Base-by-base conservation (phyloP, 2,329 filamentous ascomycete species). In the Lecanicillium sp. region DNA sequence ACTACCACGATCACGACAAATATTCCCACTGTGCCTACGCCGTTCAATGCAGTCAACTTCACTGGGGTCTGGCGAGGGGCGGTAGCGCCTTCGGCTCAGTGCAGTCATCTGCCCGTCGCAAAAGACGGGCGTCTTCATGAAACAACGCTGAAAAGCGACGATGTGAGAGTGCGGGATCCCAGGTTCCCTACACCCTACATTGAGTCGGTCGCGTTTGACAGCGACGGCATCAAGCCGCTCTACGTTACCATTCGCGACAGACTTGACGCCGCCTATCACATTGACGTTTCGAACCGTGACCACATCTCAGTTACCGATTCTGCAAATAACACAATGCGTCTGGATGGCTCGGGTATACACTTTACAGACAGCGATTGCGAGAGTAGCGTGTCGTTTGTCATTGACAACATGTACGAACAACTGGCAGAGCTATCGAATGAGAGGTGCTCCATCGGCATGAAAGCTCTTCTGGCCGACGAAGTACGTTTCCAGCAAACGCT, bases 121-220 rank as follows among this genome's bases (percentile, higher is more conserved):
- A 46, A n/a, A 45, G 43, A 20, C 51, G 50, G 4, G 36, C 48
- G 9, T 37, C 49, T 11, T 39, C 51, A 16, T 45, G 59, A 28
- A 50, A 43, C 57, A 0, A 38, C 54, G 4, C 35, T 64, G n/a
- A 54, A 55, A 32, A 62, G 58, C 31, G 46, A 49, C 12, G 52
- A 51, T 5, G 41, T 55, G 6, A 52, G 44, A 9, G 54, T 57
- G 33, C 42, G 44, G 2, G 59, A 61, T 20, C 42, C 48, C 13
- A 50, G 54, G 0, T 54, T 62, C 5, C 57, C 59, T 1, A 50
- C 53, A 16, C 59, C 60, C 0, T 64, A 59, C 33, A 54, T 64
- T 4, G 58, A 64, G 35, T 56, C 61, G 0, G 50, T 64, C 16
- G 52, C 55, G 30, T 57, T 63, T 33, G 51, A 57, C 16, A 47